Percentiles rank a stretch among this genome's conserved stretches.
phyloP scores from a whole-genome alignment of 2,329 filamentous ascomycete species.

The Lithohypha guttulata region DNA sequence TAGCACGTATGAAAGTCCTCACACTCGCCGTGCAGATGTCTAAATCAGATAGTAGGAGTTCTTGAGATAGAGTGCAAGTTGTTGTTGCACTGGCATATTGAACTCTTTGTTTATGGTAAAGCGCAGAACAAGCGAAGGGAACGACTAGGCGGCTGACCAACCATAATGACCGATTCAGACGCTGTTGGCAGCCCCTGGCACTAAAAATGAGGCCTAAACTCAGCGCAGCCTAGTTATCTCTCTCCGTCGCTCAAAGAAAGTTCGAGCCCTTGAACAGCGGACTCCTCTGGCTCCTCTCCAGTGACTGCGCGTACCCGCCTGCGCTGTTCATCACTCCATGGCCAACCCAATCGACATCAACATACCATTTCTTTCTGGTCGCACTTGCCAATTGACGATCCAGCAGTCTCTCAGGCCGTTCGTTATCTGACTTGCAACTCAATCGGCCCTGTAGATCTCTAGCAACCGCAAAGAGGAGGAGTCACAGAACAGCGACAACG shows the following conservation, averaged over 20 bases:
- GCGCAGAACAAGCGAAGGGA: too few relatives aligned
- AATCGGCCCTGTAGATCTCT: neutral
- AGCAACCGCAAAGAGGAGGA: too few relatives aligned
- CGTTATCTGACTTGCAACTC: too few relatives aligned
- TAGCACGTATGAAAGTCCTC: too few relatives aligned
- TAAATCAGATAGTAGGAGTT: too few relatives aligned
- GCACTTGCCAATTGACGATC: constrained; percentile 4
- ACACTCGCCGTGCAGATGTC: too few relatives aligned
- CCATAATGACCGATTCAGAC: too few relatives aligned
- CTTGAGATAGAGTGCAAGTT: too few relatives aligned
- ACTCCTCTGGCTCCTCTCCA: neutral
- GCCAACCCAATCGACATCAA: constrained; percentile 3
- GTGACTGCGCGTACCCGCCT: constrained; percentile 6
- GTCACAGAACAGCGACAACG: too few relatives aligned
- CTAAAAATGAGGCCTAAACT: neutral
- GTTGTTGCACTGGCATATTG: too few relatives aligned
- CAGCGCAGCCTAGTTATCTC: neutral
- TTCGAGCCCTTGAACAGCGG: neutral
- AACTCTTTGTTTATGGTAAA: too few relatives aligned
- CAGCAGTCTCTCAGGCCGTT: constrained; percentile 3
- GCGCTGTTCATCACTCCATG: constrained; percentile 2
- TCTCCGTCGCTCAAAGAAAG: neutral
- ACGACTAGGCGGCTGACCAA: too few relatives aligned
- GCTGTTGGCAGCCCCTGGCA: constrained; percentile 7
- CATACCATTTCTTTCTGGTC: constrained; percentile 2